These are phyloP conservation scores for Candida multigemmis DNA, from an alignment of 805 yeast species.

Conservation along the genomic window DNA sequence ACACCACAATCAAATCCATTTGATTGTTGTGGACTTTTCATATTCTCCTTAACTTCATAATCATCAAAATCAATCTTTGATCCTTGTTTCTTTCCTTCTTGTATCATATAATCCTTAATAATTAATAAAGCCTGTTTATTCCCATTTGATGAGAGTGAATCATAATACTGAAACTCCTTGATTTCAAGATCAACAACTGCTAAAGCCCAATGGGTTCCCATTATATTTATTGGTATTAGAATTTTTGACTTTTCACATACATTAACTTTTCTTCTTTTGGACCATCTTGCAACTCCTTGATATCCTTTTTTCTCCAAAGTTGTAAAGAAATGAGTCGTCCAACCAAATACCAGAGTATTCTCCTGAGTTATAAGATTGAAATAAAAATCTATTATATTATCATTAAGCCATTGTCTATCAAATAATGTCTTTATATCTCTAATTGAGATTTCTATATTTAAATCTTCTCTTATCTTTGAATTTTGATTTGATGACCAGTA, in stretches of 20 bases:
- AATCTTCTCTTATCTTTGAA: constrained; percentile 16
- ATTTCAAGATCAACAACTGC: constrained; percentile 63
- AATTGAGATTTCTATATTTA: constrained; percentile 50
- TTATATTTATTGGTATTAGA: constrained; percentile 78
- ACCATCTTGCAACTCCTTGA: constrained; percentile 30
- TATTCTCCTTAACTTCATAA: constrained; percentile 16
- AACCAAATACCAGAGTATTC: constrained; percentile 44
- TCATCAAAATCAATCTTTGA: constrained; percentile 7
- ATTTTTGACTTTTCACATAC: constrained; percentile 57
- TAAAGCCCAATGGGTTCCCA: constrained; percentile 86
- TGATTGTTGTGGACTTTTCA: constrained; percentile 65
- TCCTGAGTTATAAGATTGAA: constrained; percentile 44
- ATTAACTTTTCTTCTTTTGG: constrained; percentile 20
- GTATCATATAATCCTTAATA: constrained; percentile 52
- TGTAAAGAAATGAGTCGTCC: constrained; percentile 84
- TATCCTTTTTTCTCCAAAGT: constrained; percentile 68
- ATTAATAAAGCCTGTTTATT: constrained; percentile 33
- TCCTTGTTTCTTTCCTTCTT: constrained; percentile 54
- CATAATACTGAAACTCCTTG: constrained; percentile 60
- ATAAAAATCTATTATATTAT: constrained; percentile 80
- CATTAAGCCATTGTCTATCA: constrained; percentile 81
- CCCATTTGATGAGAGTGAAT: constrained; percentile 53
- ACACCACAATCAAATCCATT: constrained; percentile 97
- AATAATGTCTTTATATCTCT: constrained; percentile 65
- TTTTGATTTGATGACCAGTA: constrained; percentile 18